phyloP scores from a whole-genome alignment of 2,329 filamentous ascomycete genomes.

The Fusarium chuoi region DNA sequence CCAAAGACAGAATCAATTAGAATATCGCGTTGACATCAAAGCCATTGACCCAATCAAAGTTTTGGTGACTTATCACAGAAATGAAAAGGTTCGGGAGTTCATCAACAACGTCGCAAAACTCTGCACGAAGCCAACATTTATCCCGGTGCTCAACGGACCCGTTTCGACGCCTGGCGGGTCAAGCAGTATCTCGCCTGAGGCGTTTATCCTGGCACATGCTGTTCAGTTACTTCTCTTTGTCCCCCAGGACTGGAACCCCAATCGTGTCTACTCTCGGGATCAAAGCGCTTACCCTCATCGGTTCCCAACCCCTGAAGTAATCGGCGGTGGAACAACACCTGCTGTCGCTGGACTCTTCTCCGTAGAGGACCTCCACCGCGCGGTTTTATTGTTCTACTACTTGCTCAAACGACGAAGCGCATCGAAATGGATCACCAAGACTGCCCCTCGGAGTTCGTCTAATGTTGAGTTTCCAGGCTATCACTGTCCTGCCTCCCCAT shows the following conservation, averaged over 20 bases:
- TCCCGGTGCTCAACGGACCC: neutral
- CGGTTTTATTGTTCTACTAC: neutral
- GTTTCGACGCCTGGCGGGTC: rapidly evolving
- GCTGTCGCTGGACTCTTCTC: neutral
- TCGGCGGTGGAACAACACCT: rapidly evolving
- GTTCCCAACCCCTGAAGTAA: neutral
- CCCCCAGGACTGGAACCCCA: rapidly evolving
- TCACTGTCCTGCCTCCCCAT: rapidly evolving
- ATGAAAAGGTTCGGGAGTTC: neutral
- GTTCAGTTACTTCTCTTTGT: neutral
- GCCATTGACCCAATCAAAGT: neutral
- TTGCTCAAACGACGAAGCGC: neutral
- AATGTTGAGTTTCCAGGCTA: neutral
- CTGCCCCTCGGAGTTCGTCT: rapidly evolving
- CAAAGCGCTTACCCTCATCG: neutral
- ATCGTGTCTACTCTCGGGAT: neutral
- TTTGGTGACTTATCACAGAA: rapidly evolving
- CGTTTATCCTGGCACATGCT: neutral
- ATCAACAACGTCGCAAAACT: neutral
- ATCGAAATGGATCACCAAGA: neutral
- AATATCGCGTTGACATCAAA: neutral
- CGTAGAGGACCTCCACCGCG: rapidly evolving
- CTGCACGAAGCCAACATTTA: neutral
- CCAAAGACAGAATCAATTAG: neutral
- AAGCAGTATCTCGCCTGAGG: too few relatives aligned